These are phyloP conservation scores for Paulownia fortunei DNA, from an alignment of 257 asterid species.

Conservation along the genomic window DNA sequence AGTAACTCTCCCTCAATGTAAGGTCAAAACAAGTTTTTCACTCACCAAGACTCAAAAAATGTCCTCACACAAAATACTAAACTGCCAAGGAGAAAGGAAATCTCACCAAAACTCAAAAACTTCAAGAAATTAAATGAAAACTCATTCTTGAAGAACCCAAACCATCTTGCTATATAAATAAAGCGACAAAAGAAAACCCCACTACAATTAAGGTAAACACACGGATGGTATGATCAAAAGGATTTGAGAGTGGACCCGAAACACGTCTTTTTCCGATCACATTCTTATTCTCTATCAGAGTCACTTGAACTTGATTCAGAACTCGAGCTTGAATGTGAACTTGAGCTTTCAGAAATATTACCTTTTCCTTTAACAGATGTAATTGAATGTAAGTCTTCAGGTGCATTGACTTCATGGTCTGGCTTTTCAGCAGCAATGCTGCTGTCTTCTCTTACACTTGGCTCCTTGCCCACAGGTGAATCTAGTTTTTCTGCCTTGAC, in stretches of 20 bases:
- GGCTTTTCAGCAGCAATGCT: slow-evolving; percentile 24
- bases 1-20: neutral
- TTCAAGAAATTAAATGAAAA: slow-evolving; percentile 25
- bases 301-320: slow-evolving; percentile 35
- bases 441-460: slow-evolving; percentile 18
- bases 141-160: slow-evolving; percentile 29
- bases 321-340: slow-evolving; percentile 30
- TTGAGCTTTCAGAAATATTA: slow-evolving; percentile 29
- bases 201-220: no score
- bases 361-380: slow-evolving; percentile 34
- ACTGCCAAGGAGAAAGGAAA: slow-evolving; percentile 11
- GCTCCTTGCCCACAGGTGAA: slow-evolving; percentile 3
- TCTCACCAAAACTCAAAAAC: slow-evolving; percentile 13
- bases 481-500: slow-evolving; percentile 24
- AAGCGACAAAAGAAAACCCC: slow-evolving; percentile 3
- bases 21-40: neutral
- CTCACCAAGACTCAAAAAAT: neutral
- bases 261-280: neutral
- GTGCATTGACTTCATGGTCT: slow-evolving; percentile 20
- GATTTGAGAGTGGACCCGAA: neutral
- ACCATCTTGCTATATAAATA: slow-evolving; percentile 7
- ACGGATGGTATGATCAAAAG: neutral
- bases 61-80: neutral
- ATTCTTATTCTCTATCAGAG: slow-evolving; percentile 23
- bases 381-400: slow-evolving; percentile 20